Base-by-base conservation (phyloP, 345 rosid species). In the Boechera retrofracta region DNA sequence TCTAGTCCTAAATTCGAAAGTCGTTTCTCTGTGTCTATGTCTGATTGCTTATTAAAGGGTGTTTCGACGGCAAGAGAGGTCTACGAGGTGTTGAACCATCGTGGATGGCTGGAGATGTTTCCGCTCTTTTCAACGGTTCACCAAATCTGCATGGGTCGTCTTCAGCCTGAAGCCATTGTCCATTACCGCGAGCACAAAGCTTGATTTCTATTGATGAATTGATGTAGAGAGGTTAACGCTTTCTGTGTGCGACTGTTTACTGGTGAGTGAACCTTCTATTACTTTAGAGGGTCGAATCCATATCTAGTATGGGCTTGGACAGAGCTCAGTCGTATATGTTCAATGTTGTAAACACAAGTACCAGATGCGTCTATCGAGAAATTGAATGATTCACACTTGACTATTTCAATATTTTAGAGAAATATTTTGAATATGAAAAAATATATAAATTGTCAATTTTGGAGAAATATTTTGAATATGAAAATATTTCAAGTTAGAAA, bases 51-150 rank as follows among this genome's bases (percentile, higher is more conserved):
- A 32, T 13, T 52, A 26, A 67, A 95, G 99, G 98, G 99, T 0
- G 99, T 92, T 41, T 87, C 90, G 5, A 89, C 99, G 0, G 97
- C 98, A 39, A 87, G 82, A 82, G 97, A 95, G 87, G 91, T 95
- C 16, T 86, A 91, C 31, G 94, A 89, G 76, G 96, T 92, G 54
- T 64, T 92, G 53, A 85, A 85, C 78, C 82, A 91, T 73, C 76
- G 87, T 9, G 98, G 97, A 73, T 92, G 98, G 98, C 81, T 87
- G 29, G 89, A 90, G 79, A 65, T 83, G 80, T 95, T 90, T 79
- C 98, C 98, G 10, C 88, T 95, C 28, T 91, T 95, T 49, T 82
- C 89, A 21, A 86, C 96, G 24, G 98, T 95, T 61, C 94, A 95
- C 15, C 85, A 89, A 75, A 95, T 95, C 70, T 82, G 90, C 77